These are phyloP conservation scores for Kodamaea sp. DNA, from an alignment of 1,139 yeast species.

Conservation along the genomic window DNA sequence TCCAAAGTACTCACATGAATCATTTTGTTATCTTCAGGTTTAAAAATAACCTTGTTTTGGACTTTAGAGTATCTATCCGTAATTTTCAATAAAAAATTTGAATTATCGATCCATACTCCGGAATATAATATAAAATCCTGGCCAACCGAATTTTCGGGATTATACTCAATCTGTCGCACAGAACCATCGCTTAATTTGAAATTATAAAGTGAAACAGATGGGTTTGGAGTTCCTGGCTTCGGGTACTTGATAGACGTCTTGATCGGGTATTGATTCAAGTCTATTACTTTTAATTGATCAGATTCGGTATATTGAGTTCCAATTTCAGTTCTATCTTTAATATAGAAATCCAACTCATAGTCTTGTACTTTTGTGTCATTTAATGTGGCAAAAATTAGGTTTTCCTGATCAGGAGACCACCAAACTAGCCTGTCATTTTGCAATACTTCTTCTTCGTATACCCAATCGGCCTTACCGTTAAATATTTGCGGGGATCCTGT, in stretches of 20 bases:
- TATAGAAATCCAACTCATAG: slow-evolving; percentile 63
- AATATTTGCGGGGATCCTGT: slow-evolving; percentile 67
- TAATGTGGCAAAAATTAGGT: slow-evolving; percentile 59
- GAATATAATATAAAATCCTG: slow-evolving; percentile 63
- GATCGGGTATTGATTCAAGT: slow-evolving; percentile 54
- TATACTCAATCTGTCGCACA: slow-evolving; percentile 19
- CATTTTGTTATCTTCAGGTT: slow-evolving; percentile 28
- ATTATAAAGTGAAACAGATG: slow-evolving; percentile 48
- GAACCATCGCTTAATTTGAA: slow-evolving; percentile 34
- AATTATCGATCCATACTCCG: slow-evolving; percentile 62
- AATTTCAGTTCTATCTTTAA: slow-evolving; percentile 35
- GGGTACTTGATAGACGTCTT: slow-evolving; percentile 65
- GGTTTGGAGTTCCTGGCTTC: slow-evolving; percentile 79
- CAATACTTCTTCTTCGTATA: slow-evolving; percentile 89
- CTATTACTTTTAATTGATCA: slow-evolving; percentile 14
- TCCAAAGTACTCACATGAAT: slow-evolving; percentile 25
- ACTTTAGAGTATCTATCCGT: slow-evolving; percentile 69
- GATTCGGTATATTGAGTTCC: slow-evolving; percentile 24
- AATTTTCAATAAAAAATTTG: slow-evolving; percentile 56
- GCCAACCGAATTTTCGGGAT: slow-evolving; percentile 28
- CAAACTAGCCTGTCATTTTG: slow-evolving; percentile 64
- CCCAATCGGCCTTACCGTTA: slow-evolving; percentile 95
- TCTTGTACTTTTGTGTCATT: slow-evolving; percentile 70
- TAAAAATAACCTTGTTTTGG: slow-evolving; percentile 53
- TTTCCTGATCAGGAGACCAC: slow-evolving; percentile 80